phyloP scores from a whole-genome alignment of 495 filamentous ascomycete genomes.

The Penicillium mononematosum region DNA sequence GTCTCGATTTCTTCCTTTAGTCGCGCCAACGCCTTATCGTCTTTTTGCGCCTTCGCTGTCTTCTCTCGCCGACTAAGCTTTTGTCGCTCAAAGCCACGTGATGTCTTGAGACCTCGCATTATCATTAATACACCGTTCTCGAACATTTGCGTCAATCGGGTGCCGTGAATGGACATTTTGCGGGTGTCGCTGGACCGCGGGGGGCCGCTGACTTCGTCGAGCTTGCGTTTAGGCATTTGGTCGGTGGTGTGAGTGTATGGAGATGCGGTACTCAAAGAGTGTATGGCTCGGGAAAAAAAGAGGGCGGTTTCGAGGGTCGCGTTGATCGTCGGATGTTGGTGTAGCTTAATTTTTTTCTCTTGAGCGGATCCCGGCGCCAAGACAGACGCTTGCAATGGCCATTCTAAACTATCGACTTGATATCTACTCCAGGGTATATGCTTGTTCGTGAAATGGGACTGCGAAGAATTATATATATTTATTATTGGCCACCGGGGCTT shows the following conservation, averaged over 20 bases:
- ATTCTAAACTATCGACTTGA: not conserved
- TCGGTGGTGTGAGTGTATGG: not conserved
- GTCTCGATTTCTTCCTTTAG: constrained; percentile 72
- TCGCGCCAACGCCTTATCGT: constrained; percentile 43
- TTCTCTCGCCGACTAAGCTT: constrained; percentile 77
- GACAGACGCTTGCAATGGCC: constrained; percentile 18
- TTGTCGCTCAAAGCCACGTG: constrained; percentile 86
- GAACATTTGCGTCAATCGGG: constrained; percentile 54
- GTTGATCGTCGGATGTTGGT: constrained; percentile 9
- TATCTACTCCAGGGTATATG: not conserved
- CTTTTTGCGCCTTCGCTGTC: constrained; percentile 55
- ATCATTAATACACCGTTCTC: constrained; percentile 59
- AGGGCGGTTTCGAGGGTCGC: not conserved
- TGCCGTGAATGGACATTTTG: constrained; percentile 35
- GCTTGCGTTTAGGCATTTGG: constrained; percentile 52
- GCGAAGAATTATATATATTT: not conserved
- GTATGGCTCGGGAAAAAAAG: not conserved
- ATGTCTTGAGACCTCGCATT: constrained; percentile 68
- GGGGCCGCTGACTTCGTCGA: constrained; percentile 34
- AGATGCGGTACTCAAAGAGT: not conserved
- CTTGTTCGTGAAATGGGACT: not conserved
- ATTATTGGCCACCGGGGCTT: not conserved
- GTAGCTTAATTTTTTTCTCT: constrained; percentile 26
- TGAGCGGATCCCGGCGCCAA: constrained; percentile 27
- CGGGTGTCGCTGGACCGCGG: constrained; percentile 21